Evolutionary conservation across 2,329 filamentous ascomycete species (phyloP), one percentile per base, ranked within the genome.

Genomic region (Cercospora brassicicola): DNA sequence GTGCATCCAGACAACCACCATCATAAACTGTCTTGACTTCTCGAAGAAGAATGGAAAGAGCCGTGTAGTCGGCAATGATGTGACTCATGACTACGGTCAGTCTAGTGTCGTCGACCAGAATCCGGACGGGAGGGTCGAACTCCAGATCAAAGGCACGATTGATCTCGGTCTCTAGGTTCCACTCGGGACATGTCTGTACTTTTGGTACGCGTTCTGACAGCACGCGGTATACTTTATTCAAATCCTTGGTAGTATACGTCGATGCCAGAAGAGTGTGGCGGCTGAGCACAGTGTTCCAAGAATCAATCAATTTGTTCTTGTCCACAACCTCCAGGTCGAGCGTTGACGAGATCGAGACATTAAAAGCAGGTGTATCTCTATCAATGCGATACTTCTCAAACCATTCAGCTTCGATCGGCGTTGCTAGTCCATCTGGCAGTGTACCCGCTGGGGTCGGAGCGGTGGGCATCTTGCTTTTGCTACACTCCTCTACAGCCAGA

Each of bases 281-380:
- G 53, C 23, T 30, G 8, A 64, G 30, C 10, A 64, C 62, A 18
- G 30, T 56, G 28, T 64, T 57, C 62, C 48, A 64, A 13, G 62
- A 33, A 31, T 56, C 30, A 10, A 39, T 36, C 20, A 64, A 23
- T 20, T 48, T 48, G n/a, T 56, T 56, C 26, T 20, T 48, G 56
- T 55, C 31, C 30, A 64, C 51, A 11, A 33, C 23, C 11, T 28
- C 31, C 8, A 15, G 18, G 10, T 53, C 45, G 23, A 64, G 36
- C 15, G 30, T 39, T 42, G 36, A 39, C 11, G 36, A 39, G 36
- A 39, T n/a, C 36, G 36, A 39, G 15, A 39, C 36, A 39, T 39
- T 39, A 11, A 39, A 39, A 13, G 36, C 36, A 39, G 36, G 11
- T n/a, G 36, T 39, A 15, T 15, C 6, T 39, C 13, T 39, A 6